A percentile compares a stretch with the other conserved stretches of the same genome.
phyloP scores from a whole-genome alignment of 305 asterid species.

The Fraxinus floribunda region DNA sequence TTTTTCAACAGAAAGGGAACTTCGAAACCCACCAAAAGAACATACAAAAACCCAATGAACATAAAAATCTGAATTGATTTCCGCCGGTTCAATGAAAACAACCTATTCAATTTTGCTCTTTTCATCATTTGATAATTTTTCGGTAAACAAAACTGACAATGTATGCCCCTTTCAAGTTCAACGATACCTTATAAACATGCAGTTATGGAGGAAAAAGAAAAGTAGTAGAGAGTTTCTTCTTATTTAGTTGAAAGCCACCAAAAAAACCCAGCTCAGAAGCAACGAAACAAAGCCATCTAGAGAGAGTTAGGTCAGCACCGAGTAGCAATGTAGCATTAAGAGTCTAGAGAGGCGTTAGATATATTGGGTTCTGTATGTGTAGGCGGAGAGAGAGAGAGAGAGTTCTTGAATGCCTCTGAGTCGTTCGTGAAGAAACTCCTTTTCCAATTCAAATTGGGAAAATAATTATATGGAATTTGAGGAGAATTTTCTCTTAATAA shows the following conservation, averaged over 20 bases:
- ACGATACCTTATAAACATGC: constrained; percentile 20
- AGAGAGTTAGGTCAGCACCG: constrained; percentile 29
- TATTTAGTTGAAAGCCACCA: constrained; percentile 24
- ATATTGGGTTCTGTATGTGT: neutral
- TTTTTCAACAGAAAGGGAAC: constrained; percentile 56
- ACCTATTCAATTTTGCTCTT: constrained; percentile 45
- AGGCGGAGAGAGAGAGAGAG: neutral
- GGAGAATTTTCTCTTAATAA: neutral
- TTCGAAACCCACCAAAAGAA: constrained; percentile 52
- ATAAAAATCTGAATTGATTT: constrained; percentile 47
- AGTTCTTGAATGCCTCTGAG: neutral
- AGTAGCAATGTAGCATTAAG: neutral
- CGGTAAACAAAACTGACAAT: constrained; percentile 10
- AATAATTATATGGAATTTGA: neutral
- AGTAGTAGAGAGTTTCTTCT: constrained; percentile 9
- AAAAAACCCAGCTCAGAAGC: constrained; percentile 27
- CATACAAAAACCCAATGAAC: constrained; percentile 47
- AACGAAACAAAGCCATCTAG: neutral
- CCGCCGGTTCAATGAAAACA: constrained; percentile 49
- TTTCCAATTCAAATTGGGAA: neutral
- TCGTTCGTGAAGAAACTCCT: neutral
- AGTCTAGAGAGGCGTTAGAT: neutral
- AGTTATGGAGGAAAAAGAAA: neutral
- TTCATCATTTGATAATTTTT: constrained; percentile 37
- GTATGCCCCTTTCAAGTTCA: constrained; percentile 14